Conservation (phyloP, 2,329 filamentous ascomycete species). For the Lachnellula occidentalis region DNA sequence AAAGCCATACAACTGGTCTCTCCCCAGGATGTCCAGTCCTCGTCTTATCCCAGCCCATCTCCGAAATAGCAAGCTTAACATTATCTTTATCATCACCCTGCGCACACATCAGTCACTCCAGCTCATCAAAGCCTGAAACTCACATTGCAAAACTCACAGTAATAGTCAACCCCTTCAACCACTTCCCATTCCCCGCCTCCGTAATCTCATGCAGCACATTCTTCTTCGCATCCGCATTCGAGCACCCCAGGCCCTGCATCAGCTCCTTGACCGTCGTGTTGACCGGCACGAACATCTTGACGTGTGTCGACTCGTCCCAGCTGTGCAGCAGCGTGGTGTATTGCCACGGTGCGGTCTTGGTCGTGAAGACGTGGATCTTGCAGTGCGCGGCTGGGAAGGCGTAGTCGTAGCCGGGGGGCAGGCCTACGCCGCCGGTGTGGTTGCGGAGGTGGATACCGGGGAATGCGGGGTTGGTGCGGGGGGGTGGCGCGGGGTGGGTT, state of each 20-base stretch:
- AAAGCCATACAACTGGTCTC: conserved; percentile 55
- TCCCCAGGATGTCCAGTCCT: conserved; percentile 42
- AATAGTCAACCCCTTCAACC: conserved; percentile 52
- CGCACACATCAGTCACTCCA: not conserved
- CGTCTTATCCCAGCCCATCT: conserved; percentile 53
- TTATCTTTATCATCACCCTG: conserved; percentile 40
- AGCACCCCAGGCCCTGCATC: conserved; percentile 53
- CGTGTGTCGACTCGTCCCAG: conserved; percentile 42
- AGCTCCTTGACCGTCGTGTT: conserved; percentile 50
- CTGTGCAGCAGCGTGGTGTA: conserved; percentile 33
- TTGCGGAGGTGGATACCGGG: conserved; percentile 52
- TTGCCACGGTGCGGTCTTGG: conserved; percentile 45
- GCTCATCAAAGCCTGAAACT: not conserved
- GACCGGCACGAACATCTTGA: conserved; percentile 44
- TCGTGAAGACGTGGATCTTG: conserved; percentile 54
- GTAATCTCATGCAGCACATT: conserved; percentile 54
- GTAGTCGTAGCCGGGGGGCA: conserved; percentile 59
- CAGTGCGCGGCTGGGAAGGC: conserved; percentile 54
- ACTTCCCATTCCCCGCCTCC: conserved; percentile 49
- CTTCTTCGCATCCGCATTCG: conserved; percentile 44
- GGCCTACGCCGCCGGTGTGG: conserved; percentile 50
- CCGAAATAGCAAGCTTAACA: conserved; percentile 45
- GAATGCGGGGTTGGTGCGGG: conserved; percentile 29
- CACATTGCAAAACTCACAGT: not conserved
- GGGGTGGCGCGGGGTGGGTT: conserved; percentile 1